Evolutionary conservation across 768 basidiomycete species (phyloP).

Genomic region (Strobilomyces confusus): DNA sequence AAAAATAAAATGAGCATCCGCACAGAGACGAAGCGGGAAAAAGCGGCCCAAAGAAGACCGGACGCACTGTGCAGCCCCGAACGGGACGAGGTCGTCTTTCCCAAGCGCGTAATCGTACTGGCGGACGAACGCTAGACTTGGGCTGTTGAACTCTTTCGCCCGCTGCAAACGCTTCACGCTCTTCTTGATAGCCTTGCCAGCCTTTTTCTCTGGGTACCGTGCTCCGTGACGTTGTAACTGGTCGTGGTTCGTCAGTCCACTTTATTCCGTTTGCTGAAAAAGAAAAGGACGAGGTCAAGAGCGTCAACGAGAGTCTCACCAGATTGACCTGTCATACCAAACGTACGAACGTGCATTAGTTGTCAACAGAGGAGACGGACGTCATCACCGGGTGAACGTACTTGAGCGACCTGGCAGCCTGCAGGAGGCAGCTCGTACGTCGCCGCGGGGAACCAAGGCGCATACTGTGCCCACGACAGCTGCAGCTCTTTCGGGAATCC

Average conservation of each 20-base stretch:
- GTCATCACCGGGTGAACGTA: slow-evolving; percentile 20
- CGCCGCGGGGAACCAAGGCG: slow-evolving; percentile 49
- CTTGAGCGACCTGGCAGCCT: slow-evolving; percentile 51
- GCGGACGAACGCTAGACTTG: slow-evolving; percentile 47
- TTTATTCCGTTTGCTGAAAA: not conserved
- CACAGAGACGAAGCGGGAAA: too few relatives aligned
- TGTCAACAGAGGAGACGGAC: not conserved
- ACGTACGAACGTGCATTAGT: not conserved
- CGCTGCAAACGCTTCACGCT: slow-evolving; percentile 53
- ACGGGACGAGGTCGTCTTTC: slow-evolving; percentile 53
- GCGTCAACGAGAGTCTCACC: slow-evolving; percentile 3
- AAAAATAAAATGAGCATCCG: not conserved
- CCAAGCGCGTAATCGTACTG: slow-evolving; percentile 57
- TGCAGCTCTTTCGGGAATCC: slow-evolving; percentile 11
- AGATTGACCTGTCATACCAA: slow-evolving; percentile 13
- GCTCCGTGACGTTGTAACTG: slow-evolving; percentile 81
- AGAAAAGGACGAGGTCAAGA: not conserved
- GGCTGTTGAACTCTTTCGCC: slow-evolving; percentile 40
- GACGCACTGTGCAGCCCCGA: slow-evolving; percentile 66
- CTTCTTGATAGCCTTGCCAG: slow-evolving; percentile 36
- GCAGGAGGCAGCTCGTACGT: slow-evolving; percentile 42
- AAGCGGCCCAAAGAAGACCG: slow-evolving; percentile 27
- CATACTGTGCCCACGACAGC: slow-evolving; percentile 52
- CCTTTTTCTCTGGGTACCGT: slow-evolving; percentile 58
- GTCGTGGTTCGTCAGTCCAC: not conserved